Conservation (phyloP, 2,329 filamentous ascomycete genomes). For the Xylariaceae sp. region DNA sequence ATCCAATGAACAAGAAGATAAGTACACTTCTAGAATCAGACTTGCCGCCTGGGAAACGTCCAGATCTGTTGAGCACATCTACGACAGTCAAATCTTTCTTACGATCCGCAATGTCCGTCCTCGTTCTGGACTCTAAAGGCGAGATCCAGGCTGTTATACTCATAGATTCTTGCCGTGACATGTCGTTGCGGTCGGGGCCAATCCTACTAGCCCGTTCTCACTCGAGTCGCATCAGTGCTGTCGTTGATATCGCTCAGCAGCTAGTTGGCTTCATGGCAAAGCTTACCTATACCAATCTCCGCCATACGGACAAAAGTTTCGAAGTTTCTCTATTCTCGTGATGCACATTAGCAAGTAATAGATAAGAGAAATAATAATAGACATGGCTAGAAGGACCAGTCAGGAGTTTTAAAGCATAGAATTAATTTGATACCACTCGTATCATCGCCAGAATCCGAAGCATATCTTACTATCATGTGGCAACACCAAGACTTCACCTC, state of each 20-base stretch:
- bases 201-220: neutral
- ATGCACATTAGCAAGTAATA: too few relatives aligned
- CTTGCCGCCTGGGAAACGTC: neutral
- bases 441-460: too few relatives aligned
- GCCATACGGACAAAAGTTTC: neutral
- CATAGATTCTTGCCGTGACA: conserved; percentile 1
- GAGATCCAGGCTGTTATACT: conserved; percentile 1
- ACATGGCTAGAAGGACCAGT: too few relatives aligned
- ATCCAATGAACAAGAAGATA: too few relatives aligned
- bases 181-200: conserved; percentile 1
- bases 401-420: too few relatives aligned
- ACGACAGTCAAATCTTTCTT: neutral
- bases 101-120: neutral
- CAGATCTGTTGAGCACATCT: neutral
- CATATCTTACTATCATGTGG: too few relatives aligned
- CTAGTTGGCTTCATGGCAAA: conserved; percentile 1
- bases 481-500: too few relatives aligned
- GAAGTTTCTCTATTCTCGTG: too few relatives aligned
- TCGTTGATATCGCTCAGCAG: neutral
- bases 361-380: too few relatives aligned
- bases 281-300: neutral
- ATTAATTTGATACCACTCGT: too few relatives aligned
- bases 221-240: too few relatives aligned
- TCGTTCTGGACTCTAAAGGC: neutral
- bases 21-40: too few relatives aligned